Evolutionary conservation across 2,329 filamentous ascomycete species (phyloP).

Genomic region (Arthrobotrys sinensis): DNA sequence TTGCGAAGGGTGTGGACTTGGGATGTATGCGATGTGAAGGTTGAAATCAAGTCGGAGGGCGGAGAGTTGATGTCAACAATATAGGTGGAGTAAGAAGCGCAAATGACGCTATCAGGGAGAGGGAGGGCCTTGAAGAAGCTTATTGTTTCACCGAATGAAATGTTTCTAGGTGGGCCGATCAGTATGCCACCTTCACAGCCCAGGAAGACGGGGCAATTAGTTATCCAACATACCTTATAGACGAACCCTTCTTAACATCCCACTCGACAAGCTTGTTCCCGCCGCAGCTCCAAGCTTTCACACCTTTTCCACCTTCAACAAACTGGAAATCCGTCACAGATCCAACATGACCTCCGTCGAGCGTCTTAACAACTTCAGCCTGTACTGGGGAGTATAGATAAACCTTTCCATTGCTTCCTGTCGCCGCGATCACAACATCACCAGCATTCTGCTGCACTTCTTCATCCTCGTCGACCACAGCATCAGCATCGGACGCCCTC

Average conservation of each 20-base stretch:
- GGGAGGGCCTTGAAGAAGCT: constrained; percentile 68
- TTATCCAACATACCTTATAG: constrained; percentile 67
- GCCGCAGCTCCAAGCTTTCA: constrained; percentile 72
- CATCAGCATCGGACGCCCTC: constrained; percentile 67
- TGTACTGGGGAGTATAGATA: constrained; percentile 71
- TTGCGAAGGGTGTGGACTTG: constrained; percentile 70
- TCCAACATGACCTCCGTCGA: constrained; percentile 70
- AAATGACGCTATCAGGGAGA: constrained; percentile 67
- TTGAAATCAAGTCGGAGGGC: constrained; percentile 66
- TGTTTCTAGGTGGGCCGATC: constrained; percentile 36
- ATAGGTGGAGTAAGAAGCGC: constrained; percentile 71
- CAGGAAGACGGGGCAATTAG: neutral
- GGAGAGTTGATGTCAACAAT: constrained; percentile 68
- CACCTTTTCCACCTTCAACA: constrained; percentile 66
- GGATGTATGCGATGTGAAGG: constrained; percentile 71
- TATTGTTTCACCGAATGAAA: constrained; percentile 67
- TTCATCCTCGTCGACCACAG: constrained; percentile 40
- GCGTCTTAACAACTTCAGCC: constrained; percentile 69
- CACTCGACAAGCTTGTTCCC: constrained; percentile 72
- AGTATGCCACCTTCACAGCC: neutral
- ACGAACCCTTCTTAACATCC: constrained; percentile 69
- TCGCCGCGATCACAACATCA: constrained; percentile 70
- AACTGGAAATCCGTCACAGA: constrained; percentile 72
- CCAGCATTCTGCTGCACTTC: constrained; percentile 29
- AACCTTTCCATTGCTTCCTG: constrained; percentile 70